Conservation (phyloP, 2,329 filamentous ascomycete genomes). For the Cladophialophora immunda region DNA sequence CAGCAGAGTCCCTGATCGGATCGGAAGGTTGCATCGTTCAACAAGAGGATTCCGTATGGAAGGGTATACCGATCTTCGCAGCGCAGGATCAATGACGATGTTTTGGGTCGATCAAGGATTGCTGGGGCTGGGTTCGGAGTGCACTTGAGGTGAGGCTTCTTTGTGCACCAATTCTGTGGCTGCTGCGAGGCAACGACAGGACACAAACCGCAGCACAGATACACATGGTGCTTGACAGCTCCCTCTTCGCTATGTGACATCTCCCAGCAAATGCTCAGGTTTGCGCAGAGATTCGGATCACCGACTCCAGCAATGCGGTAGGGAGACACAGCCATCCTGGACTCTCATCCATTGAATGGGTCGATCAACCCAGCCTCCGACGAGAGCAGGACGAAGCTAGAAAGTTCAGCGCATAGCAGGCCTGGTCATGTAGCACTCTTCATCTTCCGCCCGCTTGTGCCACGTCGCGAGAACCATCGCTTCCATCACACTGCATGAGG, state of each 20-base stretch:
- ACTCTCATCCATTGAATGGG: constrained; percentile 1
- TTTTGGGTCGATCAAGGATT: constrained; percentile 4
- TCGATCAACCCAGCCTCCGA: neutral
- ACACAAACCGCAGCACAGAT: neutral
- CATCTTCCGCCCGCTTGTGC: neutral
- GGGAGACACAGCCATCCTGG: neutral
- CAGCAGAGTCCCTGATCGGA: constrained; percentile 7
- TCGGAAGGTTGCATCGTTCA: constrained; percentile 17
- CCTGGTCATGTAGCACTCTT: constrained; percentile 5
- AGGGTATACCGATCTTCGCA: neutral
- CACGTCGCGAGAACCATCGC: constrained; percentile 9
- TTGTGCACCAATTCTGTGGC: neutral
- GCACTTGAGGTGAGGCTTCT: neutral
- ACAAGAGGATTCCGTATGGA: neutral
- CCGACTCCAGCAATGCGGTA: neutral
- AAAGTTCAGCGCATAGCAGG: neutral
- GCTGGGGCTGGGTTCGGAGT: constrained; percentile 7
- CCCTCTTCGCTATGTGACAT: neutral
- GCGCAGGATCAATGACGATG: neutral
- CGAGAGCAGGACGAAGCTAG: neutral
- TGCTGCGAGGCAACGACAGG: neutral
- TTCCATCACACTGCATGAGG: constrained; percentile 21
- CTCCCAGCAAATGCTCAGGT: neutral
- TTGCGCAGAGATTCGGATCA: neutral
- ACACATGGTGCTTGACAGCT: neutral